Conservation (phyloP, 768 basidiomycete genomes). For the Rhodotorula kratochvilovae region DNA sequence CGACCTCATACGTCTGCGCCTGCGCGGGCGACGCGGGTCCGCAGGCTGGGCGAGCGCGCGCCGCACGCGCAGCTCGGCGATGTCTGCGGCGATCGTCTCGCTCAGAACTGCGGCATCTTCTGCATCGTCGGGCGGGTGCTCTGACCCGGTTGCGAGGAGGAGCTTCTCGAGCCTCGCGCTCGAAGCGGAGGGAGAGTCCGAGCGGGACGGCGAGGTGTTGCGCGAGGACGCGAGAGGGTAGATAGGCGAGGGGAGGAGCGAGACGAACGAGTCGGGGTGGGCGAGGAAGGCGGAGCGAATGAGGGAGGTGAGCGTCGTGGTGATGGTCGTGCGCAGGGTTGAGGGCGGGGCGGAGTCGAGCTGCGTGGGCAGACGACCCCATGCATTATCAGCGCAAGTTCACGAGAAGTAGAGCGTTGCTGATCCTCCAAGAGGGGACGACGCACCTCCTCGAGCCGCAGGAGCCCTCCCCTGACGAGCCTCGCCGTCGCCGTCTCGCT, state of each 20-base stretch:
- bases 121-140: background rate
- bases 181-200: background rate
- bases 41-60: background rate
- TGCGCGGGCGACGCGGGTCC: background rate
- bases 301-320: background rate
- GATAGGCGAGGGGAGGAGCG: slow-evolving; percentile 26
- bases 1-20: background rate
- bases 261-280: slow-evolving; percentile 32
- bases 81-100: background rate
- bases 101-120: background rate
- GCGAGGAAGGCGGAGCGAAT: slow-evolving; percentile 32
- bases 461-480: slow-evolving; percentile 10
- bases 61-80: background rate
- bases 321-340: background rate
- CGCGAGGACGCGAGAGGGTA: slow-evolving; percentile 5
- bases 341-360: background rate
- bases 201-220: background rate
- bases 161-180: background rate
- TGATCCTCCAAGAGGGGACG: background rate
- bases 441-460: slow-evolving; percentile 13
- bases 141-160: background rate
- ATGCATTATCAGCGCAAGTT: too few relatives aligned
- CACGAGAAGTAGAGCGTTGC: too few relatives aligned
- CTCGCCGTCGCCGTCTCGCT: slow-evolving; percentile 23
- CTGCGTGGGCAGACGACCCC: too few relatives aligned